A percentile compares a stretch with the other conserved stretches of the same genome.
Evolutionary conservation across 108 stramenopile species (phyloP).

Genomic region (Nitzschia palea): DNA sequence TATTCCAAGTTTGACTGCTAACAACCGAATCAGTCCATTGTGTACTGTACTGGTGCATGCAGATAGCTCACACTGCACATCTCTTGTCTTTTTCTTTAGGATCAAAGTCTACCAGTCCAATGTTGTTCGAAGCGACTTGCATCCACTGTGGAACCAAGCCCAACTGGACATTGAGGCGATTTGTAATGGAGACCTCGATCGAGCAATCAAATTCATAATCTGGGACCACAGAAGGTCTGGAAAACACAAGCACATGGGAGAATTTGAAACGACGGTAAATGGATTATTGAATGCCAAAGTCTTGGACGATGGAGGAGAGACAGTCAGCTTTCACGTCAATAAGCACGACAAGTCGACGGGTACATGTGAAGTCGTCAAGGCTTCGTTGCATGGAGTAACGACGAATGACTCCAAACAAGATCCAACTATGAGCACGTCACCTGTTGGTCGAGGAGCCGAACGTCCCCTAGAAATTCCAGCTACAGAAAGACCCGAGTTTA

Average conservation of each 20-base stretch:
- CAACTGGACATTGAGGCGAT: constrained; percentile 65
- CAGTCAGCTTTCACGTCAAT: constrained; percentile 24
- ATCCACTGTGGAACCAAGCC: constrained; percentile 69
- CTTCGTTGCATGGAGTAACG: constrained; percentile 18
- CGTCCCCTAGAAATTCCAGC: neutral
- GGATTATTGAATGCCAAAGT: constrained; percentile 39
- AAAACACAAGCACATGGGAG: constrained; percentile 76
- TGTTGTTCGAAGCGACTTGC: constrained; percentile 55
- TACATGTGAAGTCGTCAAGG: constrained; percentile 34
- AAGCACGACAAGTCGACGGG: constrained; percentile 36
- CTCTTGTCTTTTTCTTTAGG: constrained; percentile 16
- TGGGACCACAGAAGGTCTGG: constrained; percentile 68
- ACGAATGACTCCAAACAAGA: neutral
- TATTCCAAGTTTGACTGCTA: no score
- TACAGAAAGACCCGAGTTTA: constrained; percentile 47
- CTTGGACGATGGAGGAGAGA: constrained; percentile 17
- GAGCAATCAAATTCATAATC: constrained; percentile 67
- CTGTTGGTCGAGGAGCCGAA: neutral
- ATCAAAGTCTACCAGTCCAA: constrained; percentile 66
- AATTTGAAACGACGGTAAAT: constrained; percentile 59
- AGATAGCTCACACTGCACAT: no score
- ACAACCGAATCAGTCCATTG: no score
- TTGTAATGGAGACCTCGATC: constrained; percentile 77
- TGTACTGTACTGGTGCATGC: no score
- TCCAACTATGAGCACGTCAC: neutral